phyloP scores from a whole-genome alignment of 2,329 filamentous ascomycete genomes.

The Chaetomiaceae sp. region DNA sequence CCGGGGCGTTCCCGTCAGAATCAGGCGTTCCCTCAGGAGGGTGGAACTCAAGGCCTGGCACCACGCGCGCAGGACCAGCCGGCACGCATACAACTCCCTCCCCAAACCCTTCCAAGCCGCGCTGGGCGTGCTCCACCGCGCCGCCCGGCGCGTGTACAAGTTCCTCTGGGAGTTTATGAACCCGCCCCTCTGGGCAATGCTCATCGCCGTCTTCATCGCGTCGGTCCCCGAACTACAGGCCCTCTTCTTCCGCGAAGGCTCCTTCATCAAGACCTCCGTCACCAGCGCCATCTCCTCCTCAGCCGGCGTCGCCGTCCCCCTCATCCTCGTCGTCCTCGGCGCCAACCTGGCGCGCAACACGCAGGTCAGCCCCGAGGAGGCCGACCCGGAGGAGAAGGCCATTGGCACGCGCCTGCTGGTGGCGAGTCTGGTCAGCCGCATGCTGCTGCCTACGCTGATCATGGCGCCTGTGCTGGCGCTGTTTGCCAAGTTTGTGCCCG shows the following conservation, averaged over 20 bases:
- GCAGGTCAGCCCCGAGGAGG: conserved; percentile 56
- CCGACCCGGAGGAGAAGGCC: conserved; percentile 65
- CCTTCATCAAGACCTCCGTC: conserved; percentile 88
- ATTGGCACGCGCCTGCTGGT: conserved; percentile 74
- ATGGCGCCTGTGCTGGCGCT: conserved; percentile 89
- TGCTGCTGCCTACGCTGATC: conserved; percentile 84
- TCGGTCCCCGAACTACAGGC: conserved; percentile 78
- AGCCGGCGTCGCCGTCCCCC: conserved; percentile 84
- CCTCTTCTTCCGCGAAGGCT: conserved; percentile 82
- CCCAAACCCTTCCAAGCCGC: conserved; percentile 39
- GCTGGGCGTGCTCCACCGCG: conserved; percentile 30
- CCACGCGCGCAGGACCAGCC: conserved; percentile 20
- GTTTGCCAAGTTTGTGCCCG: conserved; percentile 81
- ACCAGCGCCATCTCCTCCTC: conserved; percentile 82
- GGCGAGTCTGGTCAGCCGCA: conserved; percentile 80
- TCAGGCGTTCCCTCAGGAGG: conserved; percentile 32
- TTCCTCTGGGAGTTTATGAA: conserved; percentile 96
- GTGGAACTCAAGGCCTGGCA: conserved; percentile 23
- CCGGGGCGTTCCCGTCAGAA: conserved; percentile 38
- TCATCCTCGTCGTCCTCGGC: conserved; percentile 92
- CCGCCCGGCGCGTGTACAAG: conserved; percentile 46
- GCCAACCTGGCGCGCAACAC: conserved; percentile 94
- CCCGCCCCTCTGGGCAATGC: conserved; percentile 95
- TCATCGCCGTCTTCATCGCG: conserved; percentile 83
- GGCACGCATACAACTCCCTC: conserved; percentile 35